These are phyloP conservation scores for Amoebophrya sp. DNA, from an alignment of 169 alveolate species.

Conservation along the genomic window DNA sequence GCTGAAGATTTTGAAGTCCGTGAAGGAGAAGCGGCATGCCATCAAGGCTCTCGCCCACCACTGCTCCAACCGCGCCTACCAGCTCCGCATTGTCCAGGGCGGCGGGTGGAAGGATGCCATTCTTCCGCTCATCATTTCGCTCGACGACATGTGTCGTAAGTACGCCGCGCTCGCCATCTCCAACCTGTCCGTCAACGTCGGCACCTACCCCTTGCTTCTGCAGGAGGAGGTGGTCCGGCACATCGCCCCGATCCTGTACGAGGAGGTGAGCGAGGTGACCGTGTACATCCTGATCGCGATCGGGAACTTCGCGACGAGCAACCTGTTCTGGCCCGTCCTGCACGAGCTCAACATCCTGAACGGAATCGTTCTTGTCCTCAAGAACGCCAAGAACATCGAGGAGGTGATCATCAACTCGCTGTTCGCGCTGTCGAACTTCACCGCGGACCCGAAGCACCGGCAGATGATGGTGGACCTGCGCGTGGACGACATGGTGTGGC, in stretches of 20 bases:
- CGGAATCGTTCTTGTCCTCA: conserved; percentile 21
- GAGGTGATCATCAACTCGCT: conserved; percentile 24
- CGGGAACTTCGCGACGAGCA: conserved; percentile 32
- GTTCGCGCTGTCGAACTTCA: conserved; percentile 29
- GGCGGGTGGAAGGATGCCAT: conserved; percentile 36
- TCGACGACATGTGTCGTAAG: conserved; percentile 29
- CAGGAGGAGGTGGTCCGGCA: conserved; percentile 30
- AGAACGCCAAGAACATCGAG: conserved; percentile 22
- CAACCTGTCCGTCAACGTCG: conserved; percentile 18
- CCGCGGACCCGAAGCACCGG: conserved; percentile 32
- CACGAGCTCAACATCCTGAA: conserved; percentile 26
- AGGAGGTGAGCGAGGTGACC: conserved; percentile 14
- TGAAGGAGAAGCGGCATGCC: conserved; percentile 36
- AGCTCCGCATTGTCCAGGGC: conserved; percentile 10
- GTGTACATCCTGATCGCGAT: conserved; percentile 30
- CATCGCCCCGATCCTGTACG: neutral
- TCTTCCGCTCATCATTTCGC: conserved; percentile 31
- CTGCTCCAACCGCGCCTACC: conserved; percentile 31
- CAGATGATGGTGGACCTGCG: conserved; percentile 28
- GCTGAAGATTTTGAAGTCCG: conserved; percentile 23
- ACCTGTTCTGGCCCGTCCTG: conserved; percentile 8
- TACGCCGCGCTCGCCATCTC: conserved; percentile 34
- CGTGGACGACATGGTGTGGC: neutral
- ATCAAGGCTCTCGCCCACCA: conserved; percentile 34
- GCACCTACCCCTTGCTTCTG: conserved; percentile 24